Base-by-base conservation (phyloP, 768 basidiomycete genomes). In the Wakefieldia striispora region DNA sequence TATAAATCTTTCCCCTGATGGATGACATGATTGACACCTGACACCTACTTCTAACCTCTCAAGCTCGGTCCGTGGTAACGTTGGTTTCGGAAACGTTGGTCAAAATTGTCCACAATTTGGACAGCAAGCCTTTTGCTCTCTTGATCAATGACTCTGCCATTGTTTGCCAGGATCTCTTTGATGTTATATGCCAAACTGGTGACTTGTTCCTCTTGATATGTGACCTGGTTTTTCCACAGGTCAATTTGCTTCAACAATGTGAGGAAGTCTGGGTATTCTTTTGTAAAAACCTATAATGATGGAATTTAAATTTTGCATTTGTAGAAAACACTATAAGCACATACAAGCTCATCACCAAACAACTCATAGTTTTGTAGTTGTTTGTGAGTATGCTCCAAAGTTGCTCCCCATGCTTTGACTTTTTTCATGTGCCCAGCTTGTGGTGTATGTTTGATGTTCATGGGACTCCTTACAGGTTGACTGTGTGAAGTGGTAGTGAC, bases 331-430 rank as follows among this genome's bases (percentile, higher is more conserved):
- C 23, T 1, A 20, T 1, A 12, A 1, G 1, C 10, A 51, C 58
- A 50, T 47, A 67, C 65, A 39, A 29, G 46, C 19, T 42, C 9
- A 13, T 59, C 63, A 29, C 31, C 58, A 50, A 67, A 67, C 4
- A 66, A 24, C 1, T 57, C 51, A 40, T 0, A 16, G 0, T 33
- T 0, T 10, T 43, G 3, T 3, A 4, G 6, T 10, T 38, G 19
- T 10, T 27, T 4, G 11, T 4, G 29, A 12, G 63, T 51, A 5
- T 41, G 2, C 4, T 42, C 11, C 8, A 68, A 6, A 19, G 26
- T 27, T 8, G 44, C 7, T 24, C 27, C 21, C 66, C 68, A 67
- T 1, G 12, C 1, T 11, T 53, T 54, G 36, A 66, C 39, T 13
- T 23, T 50, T 4, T 13, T 7, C 13, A 51, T n/a, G n/a, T n/a